Base-by-base conservation (phyloP, 2,329 filamentous ascomycete species). In the Fusarium pseudoanthophilum region DNA sequence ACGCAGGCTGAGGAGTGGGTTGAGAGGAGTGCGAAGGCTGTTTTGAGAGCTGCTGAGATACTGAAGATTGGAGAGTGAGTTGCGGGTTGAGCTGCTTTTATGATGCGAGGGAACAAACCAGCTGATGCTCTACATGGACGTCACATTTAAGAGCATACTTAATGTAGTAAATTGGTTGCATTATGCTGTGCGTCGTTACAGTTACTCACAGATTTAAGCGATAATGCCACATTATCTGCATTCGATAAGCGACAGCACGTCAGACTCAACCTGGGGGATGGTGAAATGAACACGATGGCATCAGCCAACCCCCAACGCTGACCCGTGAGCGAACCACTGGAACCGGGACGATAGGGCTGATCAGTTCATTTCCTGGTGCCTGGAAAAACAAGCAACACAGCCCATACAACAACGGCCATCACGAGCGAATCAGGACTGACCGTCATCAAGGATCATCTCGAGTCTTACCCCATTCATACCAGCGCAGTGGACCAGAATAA, bases 331-430 rank as follows among this genome's bases (percentile, higher is more conserved):
- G 55, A 58, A 58, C 55, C 39, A 36, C 18, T 7, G 18, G 20
- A 34, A 32, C 36, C 1, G 4, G 36, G 36, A 37, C 71, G 26
- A 40, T 78, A 78, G 66, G 77, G 77, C 77, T 78, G 74, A 78
- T 67, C 53, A 60, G 39, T 30, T 28, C 40, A 30, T 46, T 66
- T 67, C 65, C 72, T 67, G 76, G 68, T 74, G 75, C 72, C 76
- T 78, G 67, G 71, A 71, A 69, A 69, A 53, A 36, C 7, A 69
- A 76, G 74, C 71, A 73, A 75, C 70, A 75, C 69, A 73, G 72
- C 73, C 77, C 78, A 75, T 77, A 75, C 56, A 76, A 80, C 73
- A 78, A 60, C 62, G 78, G 75, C 67, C 78, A 62, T 68, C 81
- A 81, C 75, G 76, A 79, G 76, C 77, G 75, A 79, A 79, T 79